Percentiles rank a stretch among this genome's conserved stretches.
phyloP scores from a whole-genome alignment of 1,284 basidiomycete genomes.

The Leccinum subrobustum region DNA sequence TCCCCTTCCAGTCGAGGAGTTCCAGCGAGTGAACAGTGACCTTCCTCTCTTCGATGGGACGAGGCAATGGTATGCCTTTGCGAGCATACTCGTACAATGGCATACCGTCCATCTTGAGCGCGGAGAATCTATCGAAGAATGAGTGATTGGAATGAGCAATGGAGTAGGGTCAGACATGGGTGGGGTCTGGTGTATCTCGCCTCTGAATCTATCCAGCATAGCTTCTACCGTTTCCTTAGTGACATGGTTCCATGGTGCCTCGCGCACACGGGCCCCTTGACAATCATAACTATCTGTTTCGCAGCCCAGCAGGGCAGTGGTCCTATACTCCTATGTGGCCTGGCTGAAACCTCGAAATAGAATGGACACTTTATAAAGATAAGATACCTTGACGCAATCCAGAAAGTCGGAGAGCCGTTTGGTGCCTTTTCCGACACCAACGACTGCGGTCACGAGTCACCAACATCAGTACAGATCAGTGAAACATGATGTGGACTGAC shows the following conservation, averaged over 20 bases:
- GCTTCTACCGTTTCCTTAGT: slow-evolving; percentile 75
- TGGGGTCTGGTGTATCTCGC: slow-evolving; percentile 87
- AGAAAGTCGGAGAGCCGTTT: slow-evolving; percentile 87
- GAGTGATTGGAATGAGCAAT: slow-evolving; percentile 9
- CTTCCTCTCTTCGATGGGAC: slow-evolving; percentile 87
- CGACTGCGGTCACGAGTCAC: slow-evolving; percentile 50
- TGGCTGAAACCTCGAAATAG: slow-evolving; percentile 19
- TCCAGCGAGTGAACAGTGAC: slow-evolving; percentile 82
- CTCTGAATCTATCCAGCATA: slow-evolving; percentile 77
- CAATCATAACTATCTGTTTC: slow-evolving; percentile 96
- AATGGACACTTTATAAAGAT: slow-evolving; percentile 2
- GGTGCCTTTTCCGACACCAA: slow-evolving; percentile 90
- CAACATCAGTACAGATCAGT: slow-evolving; percentile 2
- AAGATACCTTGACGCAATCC: slow-evolving; percentile 83
- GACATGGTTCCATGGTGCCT: slow-evolving; percentile 82
- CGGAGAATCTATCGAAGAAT: slow-evolving; percentile 76
- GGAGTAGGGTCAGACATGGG: slow-evolving; percentile 68
- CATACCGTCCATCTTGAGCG: slow-evolving; percentile 97
- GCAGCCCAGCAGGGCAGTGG: slow-evolving; percentile 89
- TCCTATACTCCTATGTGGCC: slow-evolving; percentile 76
- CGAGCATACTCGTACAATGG: slow-evolving; percentile 97
- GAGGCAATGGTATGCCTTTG: slow-evolving; percentile 84
- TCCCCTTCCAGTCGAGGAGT: slow-evolving; percentile 68
- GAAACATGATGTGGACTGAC: slow-evolving; percentile 38
- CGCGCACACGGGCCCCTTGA: slow-evolving; percentile 75